phyloP scores from a whole-genome alignment of 73 alveolate genomes.

The Tetrahymena malaccensis region DNA sequence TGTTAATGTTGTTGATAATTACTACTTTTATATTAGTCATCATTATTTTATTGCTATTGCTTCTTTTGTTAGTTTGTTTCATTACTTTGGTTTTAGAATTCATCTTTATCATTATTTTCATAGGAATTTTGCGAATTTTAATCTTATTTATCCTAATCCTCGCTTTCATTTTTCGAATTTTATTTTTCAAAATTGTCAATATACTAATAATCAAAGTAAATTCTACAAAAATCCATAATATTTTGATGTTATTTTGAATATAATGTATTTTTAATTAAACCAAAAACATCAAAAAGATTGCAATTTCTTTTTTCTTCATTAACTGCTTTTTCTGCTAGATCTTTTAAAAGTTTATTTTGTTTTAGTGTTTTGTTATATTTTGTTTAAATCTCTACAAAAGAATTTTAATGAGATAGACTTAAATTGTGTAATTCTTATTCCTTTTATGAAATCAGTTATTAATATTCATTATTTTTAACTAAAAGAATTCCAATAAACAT shows the following conservation, averaged over 20 bases:
- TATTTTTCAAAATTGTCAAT: background rate
- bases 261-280: background rate
- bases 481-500: no score
- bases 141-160: background rate
- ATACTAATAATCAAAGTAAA: background rate
- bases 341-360: background rate
- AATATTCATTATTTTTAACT: no score
- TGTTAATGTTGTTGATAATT: no score
- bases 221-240: background rate
- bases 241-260: background rate
- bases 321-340: background rate
- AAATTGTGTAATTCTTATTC: background rate
- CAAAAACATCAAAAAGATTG: background rate
- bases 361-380: background rate
- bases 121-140: no score
- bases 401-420: background rate
- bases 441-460: background rate
- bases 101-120: no score
- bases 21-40: no score
- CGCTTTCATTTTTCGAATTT: background rate
- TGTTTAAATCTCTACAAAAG: background rate
- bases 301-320: background rate
- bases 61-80: no score
- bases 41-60: no score
- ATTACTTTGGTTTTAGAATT: no score